phyloP scores from a whole-genome alignment of 441 rosid species.

The Manihot esculenta region DNA sequence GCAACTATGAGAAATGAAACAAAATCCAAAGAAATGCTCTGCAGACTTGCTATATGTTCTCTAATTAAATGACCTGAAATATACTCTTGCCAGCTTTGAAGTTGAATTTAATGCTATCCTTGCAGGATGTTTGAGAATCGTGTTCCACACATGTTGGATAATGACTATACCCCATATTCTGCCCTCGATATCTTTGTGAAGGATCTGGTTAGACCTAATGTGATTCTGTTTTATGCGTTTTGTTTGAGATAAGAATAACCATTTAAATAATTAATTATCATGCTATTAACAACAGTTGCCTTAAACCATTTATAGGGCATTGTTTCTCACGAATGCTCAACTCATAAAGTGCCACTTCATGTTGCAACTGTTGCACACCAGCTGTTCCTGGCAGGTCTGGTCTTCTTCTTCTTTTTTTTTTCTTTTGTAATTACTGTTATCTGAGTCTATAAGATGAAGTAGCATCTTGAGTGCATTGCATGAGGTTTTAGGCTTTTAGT shows the following conservation, averaged over 20 bases:
- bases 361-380: constrained; percentile 83
- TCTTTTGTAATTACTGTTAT: not conserved
- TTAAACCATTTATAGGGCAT: constrained; percentile 62
- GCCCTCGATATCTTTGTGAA: constrained; percentile 98
- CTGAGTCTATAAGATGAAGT: not conserved
- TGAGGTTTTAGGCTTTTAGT: constrained; percentile 3
- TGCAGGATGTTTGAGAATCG: constrained; percentile 99
- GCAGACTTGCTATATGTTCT: not conserved
- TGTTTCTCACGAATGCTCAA: constrained; percentile 75
- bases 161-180: constrained; percentile 91
- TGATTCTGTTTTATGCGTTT: constrained; percentile 5
- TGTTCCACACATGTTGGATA: constrained; percentile 95
- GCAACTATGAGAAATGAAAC: not conserved
- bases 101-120: constrained; percentile 22
- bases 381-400: constrained; percentile 75
- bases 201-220: constrained; percentile 71
- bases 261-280: constrained; percentile 6
- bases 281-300: constrained; percentile 15
- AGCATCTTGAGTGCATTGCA: not conserved
- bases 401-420: constrained; percentile 1
- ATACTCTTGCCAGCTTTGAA: not conserved
- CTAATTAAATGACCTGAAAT: not conserved
- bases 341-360: constrained; percentile 80
- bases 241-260: not conserved
- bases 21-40: not conserved